Evolutionary conservation across 116 monocot species (phyloP).

Genomic region (Zostera marina): DNA sequence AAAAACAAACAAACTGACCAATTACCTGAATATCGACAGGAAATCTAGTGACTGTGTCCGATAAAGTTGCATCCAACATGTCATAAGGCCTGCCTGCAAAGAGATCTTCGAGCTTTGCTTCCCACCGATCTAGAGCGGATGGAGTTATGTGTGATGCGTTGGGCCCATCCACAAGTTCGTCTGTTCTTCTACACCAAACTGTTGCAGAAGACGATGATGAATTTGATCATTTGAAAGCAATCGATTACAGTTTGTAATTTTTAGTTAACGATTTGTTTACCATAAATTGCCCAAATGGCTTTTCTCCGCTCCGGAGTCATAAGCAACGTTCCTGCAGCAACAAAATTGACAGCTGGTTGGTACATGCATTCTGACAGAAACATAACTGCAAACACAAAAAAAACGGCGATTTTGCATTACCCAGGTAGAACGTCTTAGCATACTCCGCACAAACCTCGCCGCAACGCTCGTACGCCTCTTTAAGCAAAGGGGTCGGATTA

Average conservation of each 20-base stretch:
- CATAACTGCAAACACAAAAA: slow-evolving; percentile 5
- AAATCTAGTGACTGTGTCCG: slow-evolving; percentile 60
- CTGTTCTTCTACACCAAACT: slow-evolving; percentile 98
- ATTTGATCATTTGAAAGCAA: background rate
- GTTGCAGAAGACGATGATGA: slow-evolving; percentile 10
- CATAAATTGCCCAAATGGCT: slow-evolving; percentile 47
- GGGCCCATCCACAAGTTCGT: slow-evolving; percentile 96
- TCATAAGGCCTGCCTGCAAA: slow-evolving; percentile 81
- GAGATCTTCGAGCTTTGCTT: slow-evolving; percentile 59
- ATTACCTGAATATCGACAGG: slow-evolving; percentile 88
- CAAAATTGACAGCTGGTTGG: background rate
- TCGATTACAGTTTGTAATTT: background rate
- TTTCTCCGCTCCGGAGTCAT: slow-evolving; percentile 33
- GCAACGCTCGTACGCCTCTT: slow-evolving; percentile 78
- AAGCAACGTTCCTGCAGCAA: slow-evolving; percentile 23
- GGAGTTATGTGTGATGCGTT: slow-evolving; percentile 93
- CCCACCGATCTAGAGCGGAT: slow-evolving; percentile 66
- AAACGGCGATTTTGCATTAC: slow-evolving; percentile 8
- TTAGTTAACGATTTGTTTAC: slow-evolving; percentile 2
- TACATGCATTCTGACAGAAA: background rate
- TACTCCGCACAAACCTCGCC: slow-evolving; percentile 62
- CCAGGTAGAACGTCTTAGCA: slow-evolving; percentile 74
- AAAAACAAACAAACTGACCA: background rate
- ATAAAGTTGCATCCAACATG: slow-evolving; percentile 86
- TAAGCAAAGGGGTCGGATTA: slow-evolving; percentile 20